Base-by-base conservation (phyloP, 2,329 filamentous ascomycete genomes). In the Teratosphaeriaceae sp. region DNA sequence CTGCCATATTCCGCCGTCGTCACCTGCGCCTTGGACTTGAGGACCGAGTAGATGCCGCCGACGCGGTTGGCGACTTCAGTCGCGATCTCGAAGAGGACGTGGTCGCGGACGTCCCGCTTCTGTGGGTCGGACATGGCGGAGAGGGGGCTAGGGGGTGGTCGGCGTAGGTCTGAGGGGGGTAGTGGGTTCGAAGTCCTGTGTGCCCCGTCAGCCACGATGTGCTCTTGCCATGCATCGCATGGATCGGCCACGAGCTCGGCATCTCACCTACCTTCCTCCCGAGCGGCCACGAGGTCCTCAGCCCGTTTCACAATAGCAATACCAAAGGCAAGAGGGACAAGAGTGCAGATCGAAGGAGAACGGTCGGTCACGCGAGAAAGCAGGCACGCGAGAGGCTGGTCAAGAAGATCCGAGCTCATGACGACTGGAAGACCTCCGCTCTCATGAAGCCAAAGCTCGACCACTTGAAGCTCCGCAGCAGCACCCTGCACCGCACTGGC, bases 1-100 rank as follows among this genome's bases (percentile, higher is more conserved):
- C 95, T 88, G 67, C 92, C 92, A 92, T 97, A 98, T 68, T 98
- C 92, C 48, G 88, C 88, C 1, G 90, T 96, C 33, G 92, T 97
- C 49, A 97, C 92, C 39, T 92, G 90, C 27, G 92, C 90, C 69
- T 98, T 98, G 49, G 92, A 98, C 70, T 98, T 98, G 69, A 98
- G 82, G 53, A 98, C 92, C 13, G 90, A 97, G 75, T 98, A 98
- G 70, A 98, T 98, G 59, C 92, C 92, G 62, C 92, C 92, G 49
- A 98, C 92, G 77, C 92, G 81, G 75, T 97, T 94, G 49, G 92
- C 92, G 57, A 97, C 92, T 66, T 98, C 92, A 18, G 92, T 97
- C 48, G 92, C 88, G 59, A 97, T 76, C 72, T 98, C 92, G 64
- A 98, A 98, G 56, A 98, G 84, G 61, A 94, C 75, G 70, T 97